Percentiles rank a stretch among this genome's conserved stretches.
Conservation (phyloP, 495 filamentous ascomycete genomes). For the Acidiella bohemica region DNA sequence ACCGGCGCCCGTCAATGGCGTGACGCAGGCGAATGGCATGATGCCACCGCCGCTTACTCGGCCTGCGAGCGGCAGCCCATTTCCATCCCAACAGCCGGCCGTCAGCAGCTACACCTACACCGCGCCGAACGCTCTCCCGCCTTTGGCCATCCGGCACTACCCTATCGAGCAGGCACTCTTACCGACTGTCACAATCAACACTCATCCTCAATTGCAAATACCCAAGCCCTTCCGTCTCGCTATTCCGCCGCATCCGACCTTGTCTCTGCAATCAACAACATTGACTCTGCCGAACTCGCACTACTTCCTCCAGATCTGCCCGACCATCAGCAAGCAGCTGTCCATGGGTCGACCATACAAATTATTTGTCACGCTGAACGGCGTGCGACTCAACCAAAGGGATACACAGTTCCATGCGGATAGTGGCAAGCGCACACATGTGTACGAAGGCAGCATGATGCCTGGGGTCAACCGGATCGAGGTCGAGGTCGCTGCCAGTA, state of each 20-base stretch:
- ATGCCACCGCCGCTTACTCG: slow-evolving; percentile 30
- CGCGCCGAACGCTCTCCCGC: slow-evolving; percentile 8
- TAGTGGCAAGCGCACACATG: slow-evolving; percentile 18
- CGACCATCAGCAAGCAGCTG: slow-evolving; percentile 37
- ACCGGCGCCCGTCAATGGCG: slow-evolving; percentile 22
- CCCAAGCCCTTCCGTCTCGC: slow-evolving; percentile 37
- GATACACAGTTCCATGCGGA: slow-evolving; percentile 13
- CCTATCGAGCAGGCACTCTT: slow-evolving; percentile 20
- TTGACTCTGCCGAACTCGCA: slow-evolving; percentile 50
- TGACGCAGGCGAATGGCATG: slow-evolving; percentile 23
- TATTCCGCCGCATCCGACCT: slow-evolving; percentile 45
- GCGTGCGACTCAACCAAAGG: slow-evolving; percentile 19
- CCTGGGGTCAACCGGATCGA: slow-evolving; percentile 30
- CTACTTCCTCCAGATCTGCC: slow-evolving; percentile 50
- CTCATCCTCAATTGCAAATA: slow-evolving; percentile 48
- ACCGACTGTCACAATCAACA: slow-evolving; percentile 39
- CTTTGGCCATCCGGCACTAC: slow-evolving; percentile 12
- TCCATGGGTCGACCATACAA: slow-evolving; percentile 48
- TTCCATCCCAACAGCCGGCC: slow-evolving; percentile 17
- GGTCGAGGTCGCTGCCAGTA: slow-evolving; percentile 28
- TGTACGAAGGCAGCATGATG: slow-evolving; percentile 27
- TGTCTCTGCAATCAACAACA: slow-evolving; percentile 54
- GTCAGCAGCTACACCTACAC: slow-evolving; percentile 14
- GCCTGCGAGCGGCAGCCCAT: slow-evolving; percentile 26
- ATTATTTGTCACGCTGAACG: slow-evolving; percentile 45